Evolutionary conservation across 2,329 filamentous ascomycete genomes (phyloP), one percentile per base, ranked within the genome.

Genomic region (Colletotrichum sp.): DNA sequence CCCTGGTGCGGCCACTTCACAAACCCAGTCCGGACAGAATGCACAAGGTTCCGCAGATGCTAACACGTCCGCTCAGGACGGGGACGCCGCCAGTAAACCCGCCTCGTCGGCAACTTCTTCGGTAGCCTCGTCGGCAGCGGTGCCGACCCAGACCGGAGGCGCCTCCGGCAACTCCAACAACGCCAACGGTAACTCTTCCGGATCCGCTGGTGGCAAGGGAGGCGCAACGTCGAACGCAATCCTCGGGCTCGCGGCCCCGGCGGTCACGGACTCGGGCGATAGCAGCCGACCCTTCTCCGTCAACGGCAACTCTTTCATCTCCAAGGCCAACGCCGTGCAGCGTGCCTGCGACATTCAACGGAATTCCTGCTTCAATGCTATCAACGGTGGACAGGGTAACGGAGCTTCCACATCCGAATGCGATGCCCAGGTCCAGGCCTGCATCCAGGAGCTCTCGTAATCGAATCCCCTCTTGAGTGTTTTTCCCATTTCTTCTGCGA

Each of bases 341-440:
- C 87, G 92, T 62, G 89, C 91, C 43, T 94, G 92, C 80, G 88
- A 91, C 76, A 88, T 92, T 74, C 91, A 93, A 84, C 89, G 91
- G 84, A 93, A 93, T 79, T 83, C 82, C 5, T 94, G 92, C 79
- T 85, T 89, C 15, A 84, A 91, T 77, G 88, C 88, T 32, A 89
- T 89, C 72, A 93, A 93, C 82, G 79, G 84, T 15, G 89, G 91
- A 25, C 74, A 82, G 66, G 78, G 85, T 16, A 78, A 80, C 5
- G 86, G 86, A 55, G 81, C 86, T 74, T 84, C 83, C 5, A 82
- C 89, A 32, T 77, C 80, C n/a, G 88, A 92, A 71, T 94, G 92
- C 84, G 85, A 88, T 76, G 79, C 84, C 6, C 92, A 94, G 83
- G 86, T 91, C 79, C 78, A 77, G 18, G 79, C 84, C 30, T 90